Conservation (phyloP, 2,329 filamentous ascomycete genomes). For the Aureobasidium sp. region DNA sequence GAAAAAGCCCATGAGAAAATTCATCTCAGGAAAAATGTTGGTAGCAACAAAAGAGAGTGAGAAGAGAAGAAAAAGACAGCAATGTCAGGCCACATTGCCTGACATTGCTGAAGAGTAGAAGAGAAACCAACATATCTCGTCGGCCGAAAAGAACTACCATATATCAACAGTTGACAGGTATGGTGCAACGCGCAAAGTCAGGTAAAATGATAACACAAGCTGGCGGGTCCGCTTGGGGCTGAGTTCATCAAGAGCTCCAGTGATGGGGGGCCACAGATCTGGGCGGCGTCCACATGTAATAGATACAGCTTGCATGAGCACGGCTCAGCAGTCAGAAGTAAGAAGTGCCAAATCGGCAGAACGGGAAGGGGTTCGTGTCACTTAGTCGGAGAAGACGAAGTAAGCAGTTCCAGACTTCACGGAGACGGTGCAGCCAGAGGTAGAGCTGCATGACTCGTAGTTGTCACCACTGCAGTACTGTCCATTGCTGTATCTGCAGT, state of each 20-base stretch:
- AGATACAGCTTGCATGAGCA: constrained; percentile 7
- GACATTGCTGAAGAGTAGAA: not conserved
- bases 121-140: not conserved
- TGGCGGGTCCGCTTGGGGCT: not conserved
- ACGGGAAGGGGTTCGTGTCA: not conserved
- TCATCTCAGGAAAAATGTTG: not conserved
- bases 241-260: not conserved
- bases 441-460: constrained; percentile 38
- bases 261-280: not conserved
- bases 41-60: not conserved
- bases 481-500: constrained; percentile 60
- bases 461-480: constrained; percentile 47
- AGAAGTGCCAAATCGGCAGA: not conserved
- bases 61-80: not conserved
- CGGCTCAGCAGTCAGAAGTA: not conserved
- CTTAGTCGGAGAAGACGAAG: constrained; percentile 33
- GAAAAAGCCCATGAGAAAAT: not conserved
- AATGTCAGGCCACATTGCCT: not conserved
- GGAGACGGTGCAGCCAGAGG: constrained; percentile 64
- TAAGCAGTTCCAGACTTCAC: constrained; percentile 41
- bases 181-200: not conserved
- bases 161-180: not conserved
- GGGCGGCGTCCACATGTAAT: not conserved
- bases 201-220: not conserved
- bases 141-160: not conserved